phyloP scores from a whole-genome alignment of 345 rosid genomes.

The Dimocarpus longan region DNA sequence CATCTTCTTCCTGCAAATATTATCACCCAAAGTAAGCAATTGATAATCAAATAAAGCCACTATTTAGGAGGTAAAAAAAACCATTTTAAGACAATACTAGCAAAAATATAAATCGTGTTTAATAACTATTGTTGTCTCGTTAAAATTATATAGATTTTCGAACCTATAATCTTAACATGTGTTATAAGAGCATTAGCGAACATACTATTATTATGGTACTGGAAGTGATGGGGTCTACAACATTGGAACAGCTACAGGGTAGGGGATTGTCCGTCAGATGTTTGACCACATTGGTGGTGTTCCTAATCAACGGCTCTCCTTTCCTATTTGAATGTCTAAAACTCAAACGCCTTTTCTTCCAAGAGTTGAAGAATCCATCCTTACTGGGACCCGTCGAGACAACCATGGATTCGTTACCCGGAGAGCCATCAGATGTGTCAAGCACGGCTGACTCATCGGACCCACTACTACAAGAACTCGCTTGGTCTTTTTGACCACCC shows the following conservation, averaged over 20 bases:
- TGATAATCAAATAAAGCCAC: no score
- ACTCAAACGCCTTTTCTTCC: constrained; percentile 29
- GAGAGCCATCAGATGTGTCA: not conserved
- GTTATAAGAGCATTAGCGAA: no score
- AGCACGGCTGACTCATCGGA: not conserved
- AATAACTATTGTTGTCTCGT: no score
- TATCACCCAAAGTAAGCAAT: not conserved
- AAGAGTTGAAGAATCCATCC: constrained; percentile 1
- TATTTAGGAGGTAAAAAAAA: no score
- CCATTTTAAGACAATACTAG: no score
- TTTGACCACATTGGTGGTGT: not conserved
- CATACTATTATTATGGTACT: not conserved
- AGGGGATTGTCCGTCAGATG: not conserved
- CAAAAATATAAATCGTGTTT: no score
- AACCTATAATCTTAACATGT: no score
- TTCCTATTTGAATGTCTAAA: constrained; percentile 11
- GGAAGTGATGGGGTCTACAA: not conserved
- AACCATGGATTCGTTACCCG: constrained; percentile 7
- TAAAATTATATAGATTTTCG: no score
- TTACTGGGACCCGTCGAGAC: constrained; percentile 4
- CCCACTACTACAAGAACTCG: not conserved
- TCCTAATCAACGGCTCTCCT: constrained; percentile 2
- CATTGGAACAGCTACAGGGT: not conserved
- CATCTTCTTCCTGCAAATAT: constrained; percentile 10
- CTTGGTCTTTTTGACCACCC: not conserved